Percentiles rank a stretch among this genome's conserved stretches.
Evolutionary conservation across 768 basidiomycete species (phyloP).

Genomic region (Rhodosporidiobolus odoratus): DNA sequence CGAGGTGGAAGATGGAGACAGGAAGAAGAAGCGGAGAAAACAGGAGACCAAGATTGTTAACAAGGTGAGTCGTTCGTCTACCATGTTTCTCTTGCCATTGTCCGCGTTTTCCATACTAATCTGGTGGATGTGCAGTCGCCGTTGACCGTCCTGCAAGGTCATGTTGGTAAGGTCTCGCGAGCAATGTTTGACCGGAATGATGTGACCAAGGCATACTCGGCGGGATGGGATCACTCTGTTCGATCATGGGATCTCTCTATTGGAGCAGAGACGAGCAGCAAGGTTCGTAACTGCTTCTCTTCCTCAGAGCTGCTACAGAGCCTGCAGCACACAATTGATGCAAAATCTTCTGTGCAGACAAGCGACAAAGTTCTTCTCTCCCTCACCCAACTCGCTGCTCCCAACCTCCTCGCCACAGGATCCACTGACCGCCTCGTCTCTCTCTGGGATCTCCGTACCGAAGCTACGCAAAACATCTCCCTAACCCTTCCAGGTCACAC

Average conservation of each 20-base stretch:
- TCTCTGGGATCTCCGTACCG: constrained; percentile 47
- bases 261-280: constrained; percentile 50
- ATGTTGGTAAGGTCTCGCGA: constrained; percentile 73
- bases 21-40: constrained; percentile 65
- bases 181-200: constrained; percentile 54
- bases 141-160: constrained; percentile 67
- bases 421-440: constrained; percentile 50
- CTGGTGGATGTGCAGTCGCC: constrained; percentile 53
- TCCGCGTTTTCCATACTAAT: neutral
- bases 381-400: constrained; percentile 46
- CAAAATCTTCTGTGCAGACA: constrained; percentile 1
- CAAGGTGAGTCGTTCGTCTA: constrained; percentile 49
- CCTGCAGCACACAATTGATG: neutral
- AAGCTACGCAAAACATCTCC: constrained; percentile 48
- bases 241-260: constrained; percentile 78
- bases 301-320: neutral
- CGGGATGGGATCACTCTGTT: constrained; percentile 76
- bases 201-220: constrained; percentile 58
- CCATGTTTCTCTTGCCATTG: neutral
- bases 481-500: constrained; percentile 46
- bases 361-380: constrained; percentile 48
- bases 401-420: constrained; percentile 46
- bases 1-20: constrained; percentile 48
- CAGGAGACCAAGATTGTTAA: constrained; percentile 52
- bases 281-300: constrained; percentile 41